Percentiles rank a stretch among this genome's conserved stretches.
Evolutionary conservation across 2,329 filamentous ascomycete genomes (phyloP).

Genomic region (Zymoseptoria passerinii): DNA sequence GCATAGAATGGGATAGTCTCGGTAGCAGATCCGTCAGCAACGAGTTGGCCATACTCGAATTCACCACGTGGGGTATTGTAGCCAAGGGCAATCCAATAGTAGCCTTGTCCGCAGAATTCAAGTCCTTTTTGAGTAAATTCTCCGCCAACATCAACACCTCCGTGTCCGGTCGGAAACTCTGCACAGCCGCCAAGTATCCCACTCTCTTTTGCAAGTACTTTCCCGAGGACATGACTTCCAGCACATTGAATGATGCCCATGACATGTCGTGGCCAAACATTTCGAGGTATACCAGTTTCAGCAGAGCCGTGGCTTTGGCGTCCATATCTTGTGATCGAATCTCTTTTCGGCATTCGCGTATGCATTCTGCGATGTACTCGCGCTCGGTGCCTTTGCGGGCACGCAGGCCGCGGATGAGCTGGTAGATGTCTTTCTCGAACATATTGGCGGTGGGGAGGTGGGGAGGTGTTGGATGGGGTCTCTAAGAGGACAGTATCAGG

Average conservation of each 20-base stretch:
- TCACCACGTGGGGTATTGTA: slow-evolving; percentile 91
- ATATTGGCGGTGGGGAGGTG: slow-evolving; percentile 38
- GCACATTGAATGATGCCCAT: slow-evolving; percentile 95
- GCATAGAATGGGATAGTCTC: slow-evolving; percentile 74
- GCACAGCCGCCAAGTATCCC: slow-evolving; percentile 87
- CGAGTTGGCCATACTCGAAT: slow-evolving; percentile 82
- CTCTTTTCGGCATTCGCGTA: slow-evolving; percentile 92
- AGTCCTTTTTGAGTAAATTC: slow-evolving; percentile 91
- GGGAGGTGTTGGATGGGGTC: not conserved
- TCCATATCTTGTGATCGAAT: slow-evolving; percentile 94
- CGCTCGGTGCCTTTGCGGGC: slow-evolving; percentile 93
- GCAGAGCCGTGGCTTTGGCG: slow-evolving; percentile 86
- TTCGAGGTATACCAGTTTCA: slow-evolving; percentile 95
- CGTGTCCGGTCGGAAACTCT: slow-evolving; percentile 91
- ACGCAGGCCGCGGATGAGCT: slow-evolving; percentile 92
- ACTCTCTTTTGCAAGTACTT: slow-evolving; percentile 95
- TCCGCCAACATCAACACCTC: slow-evolving; percentile 97
- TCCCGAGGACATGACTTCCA: slow-evolving; percentile 95
- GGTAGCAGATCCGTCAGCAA: slow-evolving; percentile 80
- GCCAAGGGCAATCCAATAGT: slow-evolving; percentile 79
- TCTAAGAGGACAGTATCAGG: not conserved
- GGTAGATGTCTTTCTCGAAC: slow-evolving; percentile 99
- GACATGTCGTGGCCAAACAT: slow-evolving; percentile 99
- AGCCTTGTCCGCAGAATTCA: slow-evolving; percentile 62
- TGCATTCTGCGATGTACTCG: slow-evolving; percentile 85